Percentiles rank a stretch among this genome's conserved stretches.
Conservation (phyloP, 225 moss, liverwort and hornwort species). For the Physcomitrium patens region DNA sequence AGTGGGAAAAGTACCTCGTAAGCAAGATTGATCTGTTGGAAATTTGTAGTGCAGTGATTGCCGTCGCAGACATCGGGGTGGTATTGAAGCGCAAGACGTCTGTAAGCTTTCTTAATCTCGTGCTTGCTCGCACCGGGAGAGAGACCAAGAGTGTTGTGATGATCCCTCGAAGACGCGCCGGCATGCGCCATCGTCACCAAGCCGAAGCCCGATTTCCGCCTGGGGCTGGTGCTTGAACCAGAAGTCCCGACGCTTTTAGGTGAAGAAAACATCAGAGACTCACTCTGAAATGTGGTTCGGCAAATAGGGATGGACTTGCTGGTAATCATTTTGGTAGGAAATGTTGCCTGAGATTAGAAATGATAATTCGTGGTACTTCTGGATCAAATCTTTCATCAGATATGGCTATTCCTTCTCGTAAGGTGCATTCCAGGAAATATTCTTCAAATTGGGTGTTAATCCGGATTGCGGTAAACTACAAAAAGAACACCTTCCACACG, state of each 20-base stretch:
- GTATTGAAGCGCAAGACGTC: conserved; percentile 58
- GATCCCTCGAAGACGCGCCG: conserved; percentile 34
- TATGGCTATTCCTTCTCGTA: no score
- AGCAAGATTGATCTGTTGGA: conserved; percentile 53
- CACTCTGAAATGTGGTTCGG: conserved; percentile 48
- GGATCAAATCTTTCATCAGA: no score
- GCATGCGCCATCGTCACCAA: conserved; percentile 40
- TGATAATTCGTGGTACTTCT: background rate
- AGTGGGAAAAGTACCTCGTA: conserved; percentile 46
- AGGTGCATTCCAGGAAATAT: background rate
- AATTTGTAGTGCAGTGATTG: conserved; percentile 60
- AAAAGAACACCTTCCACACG: background rate
- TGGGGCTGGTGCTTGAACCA: conserved; percentile 31
- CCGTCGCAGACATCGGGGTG: conserved; percentile 70
- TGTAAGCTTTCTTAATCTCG: conserved; percentile 67
- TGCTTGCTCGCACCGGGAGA: conserved; percentile 48
- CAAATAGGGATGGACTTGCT: conserved; percentile 30
- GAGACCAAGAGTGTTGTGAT: conserved; percentile 46
- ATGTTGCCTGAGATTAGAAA: no score
- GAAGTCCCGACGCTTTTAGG: conserved; percentile 28
- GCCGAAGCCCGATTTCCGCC: conserved; percentile 25
- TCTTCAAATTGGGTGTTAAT: background rate
- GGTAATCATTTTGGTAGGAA: conserved; percentile 26
- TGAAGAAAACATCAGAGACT: conserved; percentile 37
- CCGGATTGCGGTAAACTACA: background rate